Evolutionary conservation across 805 yeast genomes (phyloP), one percentile per base, ranked within the genome.

Genomic region (Komagataella pastoris): DNA sequence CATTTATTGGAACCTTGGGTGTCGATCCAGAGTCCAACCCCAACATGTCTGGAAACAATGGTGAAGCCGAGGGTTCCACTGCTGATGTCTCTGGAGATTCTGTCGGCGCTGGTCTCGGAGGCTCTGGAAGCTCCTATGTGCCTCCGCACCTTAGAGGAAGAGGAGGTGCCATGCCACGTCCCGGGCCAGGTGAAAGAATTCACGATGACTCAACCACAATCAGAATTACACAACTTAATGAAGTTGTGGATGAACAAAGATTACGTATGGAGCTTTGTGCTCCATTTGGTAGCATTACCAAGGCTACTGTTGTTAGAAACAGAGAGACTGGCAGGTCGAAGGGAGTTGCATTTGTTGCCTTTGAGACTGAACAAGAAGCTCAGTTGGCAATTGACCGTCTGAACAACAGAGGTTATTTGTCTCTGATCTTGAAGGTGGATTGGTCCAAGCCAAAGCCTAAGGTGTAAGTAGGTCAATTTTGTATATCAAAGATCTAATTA

Each of bases 301-400:
- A 96, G 71, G 86, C 85, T 58, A 84, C 85, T 56, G 75, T 93
- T 54, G 89, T 89, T 54, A 85, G 87, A 73, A 87, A 89, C 72
- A 85, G 88, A 72, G 96, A 86, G 61, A 93, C 98, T 24, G 93
- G 96, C 57, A 84, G 83, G 68, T 86, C 96, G 47, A 85, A 88
- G 72, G 99, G 99, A 64, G 81, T 91, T 68, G 98, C 98, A 5
- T 93, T 88, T 68, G 95, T 90, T 57, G 83, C 91, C 54, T 86
- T 86, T 66, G 79, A 76, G 54, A 76, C 81, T 52, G 80, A 80
- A 63, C 66, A 68, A 53, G 72, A 71, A 58, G 99, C 98, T 47
- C 83, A 85, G 69, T 67, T 65, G 57, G 98, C 97, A 50, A 73
- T 85, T 69, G 81, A 85, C 56, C 65, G 65, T 56, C 76, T 89